A percentile compares a stretch with the other conserved stretches of the same genome.
Conservation (phyloP, 768 basidiomycete genomes). For the Boletales sp. region DNA sequence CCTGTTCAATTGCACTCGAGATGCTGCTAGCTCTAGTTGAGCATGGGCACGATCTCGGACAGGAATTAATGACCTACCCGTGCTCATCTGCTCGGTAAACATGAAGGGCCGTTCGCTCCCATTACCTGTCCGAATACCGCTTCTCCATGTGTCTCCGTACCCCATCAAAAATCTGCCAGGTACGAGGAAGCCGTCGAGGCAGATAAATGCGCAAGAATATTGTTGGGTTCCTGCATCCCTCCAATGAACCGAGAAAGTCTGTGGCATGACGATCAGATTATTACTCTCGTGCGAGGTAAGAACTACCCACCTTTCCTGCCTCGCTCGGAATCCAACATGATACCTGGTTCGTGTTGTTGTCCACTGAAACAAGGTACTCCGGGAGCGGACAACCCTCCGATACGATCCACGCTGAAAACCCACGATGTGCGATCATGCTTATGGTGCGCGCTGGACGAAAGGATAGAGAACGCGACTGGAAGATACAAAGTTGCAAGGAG, state of each 20-base stretch:
- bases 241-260: constrained; percentile 67
- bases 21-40: background rate
- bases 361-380: constrained; percentile 54
- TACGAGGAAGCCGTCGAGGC: constrained; percentile 58
- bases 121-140: constrained; percentile 49
- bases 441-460: too few relatives aligned
- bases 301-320: constrained; percentile 46
- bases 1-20: constrained; percentile 24
- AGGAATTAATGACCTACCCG: constrained; percentile 30
- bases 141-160: constrained; percentile 48
- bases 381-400: constrained; percentile 46
- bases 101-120: constrained; percentile 57
- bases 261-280: constrained; percentile 4
- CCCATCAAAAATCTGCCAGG: constrained; percentile 64
- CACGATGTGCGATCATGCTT: constrained; percentile 60
- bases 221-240: constrained; percentile 52
- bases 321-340: constrained; percentile 71
- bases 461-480: too few relatives aligned
- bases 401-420: constrained; percentile 69
- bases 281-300: background rate
- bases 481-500: too few relatives aligned
- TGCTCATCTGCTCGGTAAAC: constrained; percentile 43
- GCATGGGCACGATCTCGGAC: background rate
- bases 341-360: constrained; percentile 41
- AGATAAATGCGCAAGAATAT: constrained; percentile 57